A percentile compares a stretch with the other conserved stretches of the same genome.
phyloP scores from a whole-genome alignment of 2,329 filamentous ascomycete species.

The Juglanconis juglandina region DNA sequence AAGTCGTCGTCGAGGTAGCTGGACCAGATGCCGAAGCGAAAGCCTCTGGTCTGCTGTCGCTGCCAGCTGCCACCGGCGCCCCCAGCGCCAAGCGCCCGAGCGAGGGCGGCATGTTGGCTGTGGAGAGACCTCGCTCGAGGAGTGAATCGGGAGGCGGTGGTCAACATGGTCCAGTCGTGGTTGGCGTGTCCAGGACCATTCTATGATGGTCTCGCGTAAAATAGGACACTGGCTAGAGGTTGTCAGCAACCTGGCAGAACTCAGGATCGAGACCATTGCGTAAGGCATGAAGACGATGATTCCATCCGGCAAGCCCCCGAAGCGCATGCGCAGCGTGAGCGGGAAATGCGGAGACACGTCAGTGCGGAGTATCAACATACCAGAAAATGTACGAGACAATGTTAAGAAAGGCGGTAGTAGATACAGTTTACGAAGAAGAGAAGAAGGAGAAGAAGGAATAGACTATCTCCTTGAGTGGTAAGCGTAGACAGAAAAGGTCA shows the following conservation, averaged over 20 bases:
- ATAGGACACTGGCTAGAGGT: not conserved
- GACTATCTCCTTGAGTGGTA: not conserved
- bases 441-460: not conserved
- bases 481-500: not conserved
- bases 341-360: not conserved
- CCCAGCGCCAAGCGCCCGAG: conserved; percentile 18
- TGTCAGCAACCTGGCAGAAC: not conserved
- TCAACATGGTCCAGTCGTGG: conserved; percentile 30
- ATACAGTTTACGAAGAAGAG: not conserved
- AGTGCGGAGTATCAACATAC: not conserved
- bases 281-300: not conserved
- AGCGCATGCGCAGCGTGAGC: not conserved
- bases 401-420: not conserved
- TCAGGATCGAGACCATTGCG: not conserved
- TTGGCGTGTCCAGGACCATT: not conserved
- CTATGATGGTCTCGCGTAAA: not conserved
- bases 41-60: conserved; percentile 41
- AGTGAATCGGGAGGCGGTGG: conserved; percentile 27
- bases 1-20: conserved; percentile 38
- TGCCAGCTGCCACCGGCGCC: conserved; percentile 23
- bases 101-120: conserved; percentile 16
- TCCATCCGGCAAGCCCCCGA: too few species aligned
- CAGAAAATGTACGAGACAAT: not conserved
- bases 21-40: conserved; percentile 48
- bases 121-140: conserved; percentile 27